Percentiles rank a stretch among this genome's conserved stretches.
Conservation (phyloP, 805 yeast species). For the Starmerella apis region DNA sequence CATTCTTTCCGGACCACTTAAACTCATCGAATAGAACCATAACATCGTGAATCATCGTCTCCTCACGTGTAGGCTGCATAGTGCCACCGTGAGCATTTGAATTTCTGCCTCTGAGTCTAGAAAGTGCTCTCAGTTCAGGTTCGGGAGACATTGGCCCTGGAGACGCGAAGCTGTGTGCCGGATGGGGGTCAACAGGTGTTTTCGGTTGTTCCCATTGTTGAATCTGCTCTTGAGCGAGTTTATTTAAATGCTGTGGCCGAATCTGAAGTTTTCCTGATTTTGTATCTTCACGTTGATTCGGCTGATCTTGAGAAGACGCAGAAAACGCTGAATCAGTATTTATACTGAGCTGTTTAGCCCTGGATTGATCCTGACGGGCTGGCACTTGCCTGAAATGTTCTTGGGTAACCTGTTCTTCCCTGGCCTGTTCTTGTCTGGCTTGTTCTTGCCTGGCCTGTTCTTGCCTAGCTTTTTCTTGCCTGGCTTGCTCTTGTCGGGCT, state of each 20-base stretch:
- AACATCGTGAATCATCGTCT: constrained; percentile 33
- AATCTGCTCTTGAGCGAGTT: constrained; percentile 5
- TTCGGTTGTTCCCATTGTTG: constrained; percentile 7
- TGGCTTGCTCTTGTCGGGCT: not conserved
- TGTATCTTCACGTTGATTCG: not conserved
- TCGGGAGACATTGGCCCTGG: not conserved
- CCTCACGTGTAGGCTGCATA: not conserved
- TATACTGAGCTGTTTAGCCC: not conserved
- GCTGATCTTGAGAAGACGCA: not conserved
- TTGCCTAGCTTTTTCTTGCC: not conserved
- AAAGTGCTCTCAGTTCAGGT: constrained; percentile 2
- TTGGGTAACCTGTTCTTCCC: too few relatives aligned
- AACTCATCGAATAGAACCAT: constrained; percentile 62
- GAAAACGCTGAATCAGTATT: not conserved
- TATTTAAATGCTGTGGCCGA: not conserved
- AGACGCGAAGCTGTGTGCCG: not conserved
- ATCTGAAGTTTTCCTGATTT: not conserved
- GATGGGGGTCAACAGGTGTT: not conserved
- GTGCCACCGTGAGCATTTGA: not conserved
- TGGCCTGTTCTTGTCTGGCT: not conserved
- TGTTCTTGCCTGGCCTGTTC: constrained; percentile 5
- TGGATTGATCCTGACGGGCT: too few relatives aligned
- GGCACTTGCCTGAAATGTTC: too few relatives aligned
- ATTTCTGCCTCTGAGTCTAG: not conserved
- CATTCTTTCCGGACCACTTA: constrained; percentile 59